A percentile compares a stretch with the other conserved stretches of the same genome.
phyloP scores from a whole-genome alignment of 2,329 filamentous ascomycete species.

The Trichoderma hamatum region DNA sequence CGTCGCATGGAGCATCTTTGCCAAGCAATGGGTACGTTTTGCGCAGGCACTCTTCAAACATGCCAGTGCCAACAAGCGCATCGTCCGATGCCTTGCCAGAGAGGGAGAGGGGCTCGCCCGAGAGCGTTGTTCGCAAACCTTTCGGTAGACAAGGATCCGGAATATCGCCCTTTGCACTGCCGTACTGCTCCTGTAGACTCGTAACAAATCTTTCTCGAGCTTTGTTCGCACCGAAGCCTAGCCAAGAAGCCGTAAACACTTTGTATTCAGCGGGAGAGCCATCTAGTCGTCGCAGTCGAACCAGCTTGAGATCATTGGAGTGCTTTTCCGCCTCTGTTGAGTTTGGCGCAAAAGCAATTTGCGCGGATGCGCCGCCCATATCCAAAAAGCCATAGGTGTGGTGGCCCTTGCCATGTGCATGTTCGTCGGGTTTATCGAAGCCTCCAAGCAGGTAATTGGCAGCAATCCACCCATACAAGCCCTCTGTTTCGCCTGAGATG shows the following conservation, averaged over 20 bases:
- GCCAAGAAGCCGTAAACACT: constrained; percentile 95
- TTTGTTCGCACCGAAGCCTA: constrained; percentile 96
- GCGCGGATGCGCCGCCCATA: constrained; percentile 96
- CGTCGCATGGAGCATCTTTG: constrained; percentile 82
- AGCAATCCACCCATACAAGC: constrained; percentile 95
- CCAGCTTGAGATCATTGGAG: constrained; percentile 81
- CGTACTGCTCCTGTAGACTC: constrained; percentile 68
- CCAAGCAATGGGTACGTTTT: constrained; percentile 84
- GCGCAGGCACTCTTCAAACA: constrained; percentile 81
- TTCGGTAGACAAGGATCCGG: constrained; percentile 89
- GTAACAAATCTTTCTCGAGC: constrained; percentile 85
- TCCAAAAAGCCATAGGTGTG: constrained; percentile 97
- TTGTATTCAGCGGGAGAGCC: constrained; percentile 78
- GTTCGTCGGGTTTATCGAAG: constrained; percentile 75
- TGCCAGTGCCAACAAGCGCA: constrained; percentile 78
- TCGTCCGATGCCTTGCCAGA: constrained; percentile 45
- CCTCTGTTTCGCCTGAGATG: constrained; percentile 93
- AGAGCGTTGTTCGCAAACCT: constrained; percentile 72
- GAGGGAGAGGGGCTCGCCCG: constrained; percentile 62
- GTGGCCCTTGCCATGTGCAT: constrained; percentile 83
- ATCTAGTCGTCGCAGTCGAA: constrained; percentile 82
- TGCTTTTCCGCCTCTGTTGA: constrained; percentile 87
- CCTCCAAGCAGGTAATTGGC: constrained; percentile 93
- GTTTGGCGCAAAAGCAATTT: constrained; percentile 97
- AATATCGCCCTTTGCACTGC: constrained; percentile 63